Evolutionary conservation across 352 stramenopile genomes (phyloP).

Genomic region (Phytophthora multivora): DNA sequence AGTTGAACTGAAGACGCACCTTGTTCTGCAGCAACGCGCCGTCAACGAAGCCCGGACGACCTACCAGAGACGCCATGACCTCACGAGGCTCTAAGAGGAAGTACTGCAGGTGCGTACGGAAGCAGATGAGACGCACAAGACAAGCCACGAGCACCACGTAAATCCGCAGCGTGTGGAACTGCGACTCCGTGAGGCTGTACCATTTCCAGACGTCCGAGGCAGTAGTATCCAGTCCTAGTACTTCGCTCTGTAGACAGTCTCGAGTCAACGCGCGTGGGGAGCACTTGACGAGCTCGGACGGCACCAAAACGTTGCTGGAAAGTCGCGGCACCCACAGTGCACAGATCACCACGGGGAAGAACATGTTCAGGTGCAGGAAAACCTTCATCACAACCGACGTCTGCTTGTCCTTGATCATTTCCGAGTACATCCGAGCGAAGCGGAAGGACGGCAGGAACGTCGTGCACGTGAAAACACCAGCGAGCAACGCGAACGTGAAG

Average conservation of each 20-base stretch:
- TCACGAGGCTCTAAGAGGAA: constrained; percentile 81
- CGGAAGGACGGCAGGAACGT: constrained; percentile 74
- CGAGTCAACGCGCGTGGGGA: constrained; percentile 43
- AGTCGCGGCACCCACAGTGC: constrained; percentile 66
- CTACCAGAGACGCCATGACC: constrained; percentile 64
- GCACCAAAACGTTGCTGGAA: constrained; percentile 51
- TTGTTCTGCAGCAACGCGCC: constrained; percentile 67
- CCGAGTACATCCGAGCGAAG: constrained; percentile 81
- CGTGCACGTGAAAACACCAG: constrained; percentile 63
- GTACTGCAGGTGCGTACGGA: constrained; percentile 71
- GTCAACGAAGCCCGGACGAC: constrained; percentile 55
- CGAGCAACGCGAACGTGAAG: constrained; percentile 40
- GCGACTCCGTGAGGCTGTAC: constrained; percentile 56
- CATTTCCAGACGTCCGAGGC: constrained; percentile 33
- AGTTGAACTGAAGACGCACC: constrained; percentile 84
- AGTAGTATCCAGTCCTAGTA: constrained; percentile 20
- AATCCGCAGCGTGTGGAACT: constrained; percentile 60
- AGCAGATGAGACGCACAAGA: constrained; percentile 56
- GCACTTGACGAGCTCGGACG: constrained; percentile 52
- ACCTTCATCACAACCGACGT: constrained; percentile 39
- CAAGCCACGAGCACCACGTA: constrained; percentile 56
- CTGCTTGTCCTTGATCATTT: constrained; percentile 59
- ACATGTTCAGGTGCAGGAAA: constrained; percentile 74
- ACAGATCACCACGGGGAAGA: constrained; percentile 60
- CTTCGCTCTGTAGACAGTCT: constrained; percentile 57